Base-by-base conservation (phyloP, 1,284 basidiomycete genomes). In the Cystobasidiaceae sp. region DNA sequence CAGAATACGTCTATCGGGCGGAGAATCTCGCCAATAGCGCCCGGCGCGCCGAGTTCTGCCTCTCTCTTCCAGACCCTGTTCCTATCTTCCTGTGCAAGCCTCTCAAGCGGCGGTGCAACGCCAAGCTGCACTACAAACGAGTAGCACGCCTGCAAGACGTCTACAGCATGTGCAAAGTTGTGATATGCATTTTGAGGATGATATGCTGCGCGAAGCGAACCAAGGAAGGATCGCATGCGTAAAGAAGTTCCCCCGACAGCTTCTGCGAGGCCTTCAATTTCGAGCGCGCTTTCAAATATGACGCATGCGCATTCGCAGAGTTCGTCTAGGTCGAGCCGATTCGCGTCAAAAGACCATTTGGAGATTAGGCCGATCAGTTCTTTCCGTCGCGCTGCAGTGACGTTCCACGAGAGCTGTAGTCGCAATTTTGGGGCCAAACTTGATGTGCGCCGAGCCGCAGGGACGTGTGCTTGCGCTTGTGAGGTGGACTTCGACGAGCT, bases 121-220 rank as follows among this genome's bases (percentile, higher is more conserved):
- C 85, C 86, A 17, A 89, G 86, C 25, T 83, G 80, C 54, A 82
- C 82, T 28, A 97, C 80, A 78, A 93, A 94, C 27, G 83, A 85
- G 74, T 94, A 91, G 1, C 86, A 85, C 0, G 93, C 92, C 76
- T 97, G 93, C 23, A 96, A 82, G 11, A 97, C 93, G 75, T 97
- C 93, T 48, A 94, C 81, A 1, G 92, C 93, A 77, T 97, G 93
- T 66, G 90, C 85, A 75, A 93, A 96, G 75, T 97, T 97, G 72
- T 97, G 93, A 77, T 97, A 97, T 15, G 88, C 87, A 78, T 96
- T 96, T 58, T 87, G 85, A 49, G 84, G 82, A 69, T 92, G 87
- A 75, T 97, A 97, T 60, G 93, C 86, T 34, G 85, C 84, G 32
- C 87, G 84, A 13, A 96, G 82, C 69, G 93, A 89, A 68, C 85